phyloP scores from a whole-genome alignment of 768 basidiomycete genomes.

The Leccinum subtestaceum region DNA sequence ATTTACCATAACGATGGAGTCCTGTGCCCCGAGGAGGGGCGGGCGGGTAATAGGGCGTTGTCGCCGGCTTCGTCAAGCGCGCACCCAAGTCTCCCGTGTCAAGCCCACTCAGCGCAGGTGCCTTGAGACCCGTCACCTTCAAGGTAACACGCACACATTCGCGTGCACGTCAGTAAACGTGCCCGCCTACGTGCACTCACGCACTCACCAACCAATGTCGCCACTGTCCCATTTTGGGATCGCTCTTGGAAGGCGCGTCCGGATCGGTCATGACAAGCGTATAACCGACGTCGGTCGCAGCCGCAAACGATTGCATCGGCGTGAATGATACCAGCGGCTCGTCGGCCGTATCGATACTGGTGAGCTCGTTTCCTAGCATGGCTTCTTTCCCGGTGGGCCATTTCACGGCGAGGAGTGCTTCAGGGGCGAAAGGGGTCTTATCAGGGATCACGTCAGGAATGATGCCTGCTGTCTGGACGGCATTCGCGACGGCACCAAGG shows the following conservation, averaged over 20 bases:
- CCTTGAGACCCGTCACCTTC: constrained; percentile 40
- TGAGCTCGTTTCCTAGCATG: constrained; percentile 38
- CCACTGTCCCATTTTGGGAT: constrained; percentile 51
- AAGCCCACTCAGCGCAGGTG: constrained; percentile 30
- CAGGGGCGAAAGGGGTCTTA: constrained; percentile 24
- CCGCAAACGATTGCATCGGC: constrained; percentile 38
- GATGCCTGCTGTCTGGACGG: constrained; percentile 21
- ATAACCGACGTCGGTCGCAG: constrained; percentile 37
- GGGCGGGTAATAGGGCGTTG: constrained; percentile 57
- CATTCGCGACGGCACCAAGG: constrained; percentile 18
- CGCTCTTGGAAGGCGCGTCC: constrained; percentile 50
- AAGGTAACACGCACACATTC: background rate
- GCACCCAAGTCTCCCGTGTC: constrained; percentile 36
- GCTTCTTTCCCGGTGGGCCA: constrained; percentile 34
- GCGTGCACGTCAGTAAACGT: background rate
- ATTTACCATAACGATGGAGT: constrained; percentile 55
- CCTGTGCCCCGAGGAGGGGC: constrained; percentile 53
- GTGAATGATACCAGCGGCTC: constrained; percentile 51
- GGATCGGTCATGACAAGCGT: constrained; percentile 60
- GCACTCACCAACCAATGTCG: constrained; percentile 54
- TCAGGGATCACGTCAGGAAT: constrained; percentile 32
- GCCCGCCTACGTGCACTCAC: background rate
- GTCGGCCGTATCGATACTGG: constrained; percentile 39
- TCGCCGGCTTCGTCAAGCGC: constrained; percentile 43
- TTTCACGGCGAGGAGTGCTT: constrained; percentile 27